phyloP scores from a whole-genome alignment of 2,329 filamentous ascomycete species.

The Pochonia chlamydosporia region DNA sequence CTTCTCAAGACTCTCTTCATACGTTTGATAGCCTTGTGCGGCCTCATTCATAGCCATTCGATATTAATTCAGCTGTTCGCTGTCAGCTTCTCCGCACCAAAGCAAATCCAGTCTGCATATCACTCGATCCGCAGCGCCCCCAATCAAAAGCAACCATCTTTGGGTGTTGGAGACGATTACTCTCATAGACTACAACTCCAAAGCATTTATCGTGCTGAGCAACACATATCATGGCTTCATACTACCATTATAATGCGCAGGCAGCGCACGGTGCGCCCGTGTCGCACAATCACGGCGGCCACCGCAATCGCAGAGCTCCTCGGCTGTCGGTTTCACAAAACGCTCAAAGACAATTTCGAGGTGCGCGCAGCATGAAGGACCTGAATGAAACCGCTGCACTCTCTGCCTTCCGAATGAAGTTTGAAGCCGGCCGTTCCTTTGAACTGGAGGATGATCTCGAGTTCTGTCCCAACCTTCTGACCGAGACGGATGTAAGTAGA shows the following conservation, averaged over 20 bases:
- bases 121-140: slow-evolving; percentile 13
- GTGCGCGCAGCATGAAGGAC: slow-evolving; percentile 81
- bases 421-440: slow-evolving; percentile 88
- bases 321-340: slow-evolving; percentile 77
- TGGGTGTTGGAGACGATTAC: slow-evolving; percentile 3
- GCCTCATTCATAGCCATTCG: background rate
- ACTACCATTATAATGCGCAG: slow-evolving; percentile 57
- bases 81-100: background rate
- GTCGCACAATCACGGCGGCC: slow-evolving; percentile 69
- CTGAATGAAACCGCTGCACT: slow-evolving; percentile 71
- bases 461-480: slow-evolving; percentile 89
- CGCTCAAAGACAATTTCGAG: slow-evolving; percentile 79
- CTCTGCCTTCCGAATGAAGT: slow-evolving; percentile 75
- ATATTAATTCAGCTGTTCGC: background rate
- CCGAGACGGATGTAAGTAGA: slow-evolving; percentile 80
- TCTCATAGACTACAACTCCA: background rate
- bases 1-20: background rate
- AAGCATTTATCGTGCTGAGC: slow-evolving; percentile 7
- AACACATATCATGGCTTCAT: slow-evolving; percentile 49
- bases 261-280: slow-evolving; percentile 52
- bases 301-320: slow-evolving; percentile 74
- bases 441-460: slow-evolving; percentile 94
- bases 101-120: background rate
- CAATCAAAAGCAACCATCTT: slow-evolving; percentile 1
- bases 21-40: background rate